Evolutionary conservation across 768 basidiomycete genomes (phyloP), one percentile per base, ranked within the genome.

Genomic region (Leucocoprinus leucothites): DNA sequence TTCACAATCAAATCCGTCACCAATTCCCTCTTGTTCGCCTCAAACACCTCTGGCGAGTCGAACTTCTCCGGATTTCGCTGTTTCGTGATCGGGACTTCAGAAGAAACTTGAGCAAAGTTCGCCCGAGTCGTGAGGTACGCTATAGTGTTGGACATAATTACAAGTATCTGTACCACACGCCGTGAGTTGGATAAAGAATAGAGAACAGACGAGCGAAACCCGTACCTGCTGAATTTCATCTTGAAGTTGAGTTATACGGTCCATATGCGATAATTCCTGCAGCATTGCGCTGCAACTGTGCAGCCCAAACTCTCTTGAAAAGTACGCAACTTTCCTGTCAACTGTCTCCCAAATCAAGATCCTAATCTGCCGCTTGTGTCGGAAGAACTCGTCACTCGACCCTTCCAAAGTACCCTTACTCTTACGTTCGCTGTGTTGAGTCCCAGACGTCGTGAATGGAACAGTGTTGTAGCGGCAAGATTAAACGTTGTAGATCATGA

Each of bases 211-310:
- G 2, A 44, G 24, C 18, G 28, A 25, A 26, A 43, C 18, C 59
- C 74, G 51, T 51, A 88, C 91, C 74, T 89, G 85, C 71, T 96
- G 93, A 57, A 94, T 92, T 71, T 89, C 89, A 82, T 96, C 89
- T 77, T 94, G 92, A 52, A 95, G 85, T 69, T 95, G 94, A 9
- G 94, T 94, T 69, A 95, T 90, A 73, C 92, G 87, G 79, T 95
- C 93, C 94, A 94, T 94, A 77, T 91, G 85, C 70, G 89, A 84
- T 69, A 92, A 73, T 83, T 91, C 89, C 80, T 90, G 86, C 81
- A 92, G 89, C 89, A 92, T 92, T 76, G 74, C 89, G 82, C 84
- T 82, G 84, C 72, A n/a, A n/a, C 38, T n/a, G 16, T 11, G 38
- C 38, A 38, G 38, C 38, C 31, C 38, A 38, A 38, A 3, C 16